Evolutionary conservation across 1,284 basidiomycete genomes (phyloP).

Genomic region (Ustilago lituana): DNA sequence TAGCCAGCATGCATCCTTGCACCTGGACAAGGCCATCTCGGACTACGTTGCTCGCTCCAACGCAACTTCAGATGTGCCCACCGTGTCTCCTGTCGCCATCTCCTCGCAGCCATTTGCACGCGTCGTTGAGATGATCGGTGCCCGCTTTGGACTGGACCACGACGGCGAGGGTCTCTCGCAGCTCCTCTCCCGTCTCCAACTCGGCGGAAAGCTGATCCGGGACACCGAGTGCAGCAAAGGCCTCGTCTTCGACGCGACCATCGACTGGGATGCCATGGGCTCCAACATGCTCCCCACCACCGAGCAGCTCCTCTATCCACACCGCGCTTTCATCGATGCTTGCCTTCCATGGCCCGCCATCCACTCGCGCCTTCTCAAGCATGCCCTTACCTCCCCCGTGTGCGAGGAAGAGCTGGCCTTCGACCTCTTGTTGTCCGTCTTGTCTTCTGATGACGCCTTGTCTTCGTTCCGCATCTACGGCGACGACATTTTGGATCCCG

Average conservation of each 20-base stretch:
- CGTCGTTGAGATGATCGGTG: conserved; percentile 14
- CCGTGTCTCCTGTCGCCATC: conserved; percentile 10
- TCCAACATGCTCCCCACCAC: conserved; percentile 36
- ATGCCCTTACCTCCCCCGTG: conserved; percentile 18
- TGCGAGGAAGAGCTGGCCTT: conserved; percentile 46
- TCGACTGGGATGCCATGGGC: conserved; percentile 27
- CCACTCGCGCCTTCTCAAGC: conserved; percentile 43
- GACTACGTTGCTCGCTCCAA: background rate
- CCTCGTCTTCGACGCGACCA: conserved; percentile 30
- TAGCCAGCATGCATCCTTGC: background rate
- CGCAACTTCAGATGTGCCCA: background rate
- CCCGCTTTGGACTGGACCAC: conserved; percentile 8
- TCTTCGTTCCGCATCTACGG: conserved; percentile 44
- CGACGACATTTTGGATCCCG: conserved; percentile 42
- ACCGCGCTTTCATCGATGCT: conserved; percentile 43
- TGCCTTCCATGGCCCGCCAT: conserved; percentile 47
- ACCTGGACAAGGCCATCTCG: conserved; percentile 14
- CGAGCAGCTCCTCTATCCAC: conserved; percentile 38
- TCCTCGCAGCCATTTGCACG: conserved; percentile 20
- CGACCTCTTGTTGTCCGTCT: conserved; percentile 31
- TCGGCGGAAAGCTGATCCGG: background rate
- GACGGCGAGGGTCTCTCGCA: conserved; percentile 1
- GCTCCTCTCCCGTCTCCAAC: conserved; percentile 27
- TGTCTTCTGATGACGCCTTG: conserved; percentile 18
- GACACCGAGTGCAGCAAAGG: conserved; percentile 15